These are phyloP conservation scores for Colletotrichum endophyticum DNA, from an alignment of 2,329 filamentous ascomycete species.

Conservation along the genomic window DNA sequence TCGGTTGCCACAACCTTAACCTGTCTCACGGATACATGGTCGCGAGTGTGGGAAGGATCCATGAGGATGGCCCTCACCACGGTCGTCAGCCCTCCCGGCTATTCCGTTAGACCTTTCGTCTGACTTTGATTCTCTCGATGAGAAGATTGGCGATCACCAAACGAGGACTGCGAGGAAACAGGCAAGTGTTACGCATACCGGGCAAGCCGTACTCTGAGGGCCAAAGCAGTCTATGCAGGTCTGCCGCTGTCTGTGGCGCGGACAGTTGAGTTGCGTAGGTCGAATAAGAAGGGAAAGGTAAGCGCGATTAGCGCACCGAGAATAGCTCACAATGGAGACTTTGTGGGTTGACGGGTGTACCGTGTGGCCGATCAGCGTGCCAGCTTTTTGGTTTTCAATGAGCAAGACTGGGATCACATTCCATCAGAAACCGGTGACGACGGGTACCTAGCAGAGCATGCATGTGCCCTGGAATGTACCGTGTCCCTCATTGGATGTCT, in stretches of 20 bases:
- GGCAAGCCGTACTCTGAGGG: neutral
- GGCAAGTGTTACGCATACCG: neutral
- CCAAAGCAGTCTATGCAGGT: neutral
- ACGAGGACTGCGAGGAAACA: neutral
- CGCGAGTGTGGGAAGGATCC: neutral
- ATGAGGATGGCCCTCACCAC: neutral
- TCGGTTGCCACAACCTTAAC: neutral
- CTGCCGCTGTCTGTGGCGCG: neutral
- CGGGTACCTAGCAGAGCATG: neutral
- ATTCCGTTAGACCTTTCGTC: neutral
- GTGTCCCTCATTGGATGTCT: neutral
- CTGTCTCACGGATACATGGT: neutral
- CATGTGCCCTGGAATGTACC: neutral
- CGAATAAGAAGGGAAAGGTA: neutral
- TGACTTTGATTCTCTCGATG: neutral
- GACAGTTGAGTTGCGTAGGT: neutral
- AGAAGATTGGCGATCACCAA: neutral
- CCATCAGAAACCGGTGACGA: neutral
- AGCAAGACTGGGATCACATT: neutral
- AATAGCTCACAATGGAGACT: neutral
- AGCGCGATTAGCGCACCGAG: neutral
- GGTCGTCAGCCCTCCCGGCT: neutral
- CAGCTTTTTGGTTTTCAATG: neutral
- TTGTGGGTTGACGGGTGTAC: neutral
- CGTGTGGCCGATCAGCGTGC: neutral